Evolutionary conservation across 805 yeast genomes (phyloP).

Genomic region (Sugiyamaella floridensis): DNA sequence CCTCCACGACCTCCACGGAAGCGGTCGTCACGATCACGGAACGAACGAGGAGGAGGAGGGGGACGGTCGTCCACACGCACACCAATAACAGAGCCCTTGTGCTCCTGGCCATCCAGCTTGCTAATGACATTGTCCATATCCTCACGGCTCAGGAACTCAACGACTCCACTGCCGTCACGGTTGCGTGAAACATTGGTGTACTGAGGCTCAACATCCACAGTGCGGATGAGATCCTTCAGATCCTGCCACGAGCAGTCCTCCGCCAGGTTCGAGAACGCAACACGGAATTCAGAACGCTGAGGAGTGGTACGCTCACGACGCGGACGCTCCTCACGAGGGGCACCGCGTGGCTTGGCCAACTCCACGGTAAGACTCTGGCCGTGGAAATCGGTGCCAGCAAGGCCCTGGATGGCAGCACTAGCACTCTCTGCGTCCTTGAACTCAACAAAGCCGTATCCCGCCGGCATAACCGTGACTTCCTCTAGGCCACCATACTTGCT

Average conservation of each 20-base stretch:
- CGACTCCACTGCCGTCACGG: constrained; percentile 32
- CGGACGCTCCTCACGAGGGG: constrained; percentile 20
- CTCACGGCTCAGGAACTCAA: constrained; percentile 45
- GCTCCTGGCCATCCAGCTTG: constrained; percentile 63
- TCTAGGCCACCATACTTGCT: constrained; percentile 44
- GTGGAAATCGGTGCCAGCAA: constrained; percentile 28
- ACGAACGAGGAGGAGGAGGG: constrained; percentile 34
- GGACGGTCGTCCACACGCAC: constrained; percentile 62
- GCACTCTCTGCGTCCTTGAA: constrained; percentile 28
- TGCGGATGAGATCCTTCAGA: constrained; percentile 60
- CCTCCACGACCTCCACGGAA: constrained; percentile 23
- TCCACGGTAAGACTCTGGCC: constrained; percentile 32
- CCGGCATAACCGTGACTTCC: constrained; percentile 48
- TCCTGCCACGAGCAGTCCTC: constrained; percentile 45
- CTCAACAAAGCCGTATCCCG: constrained; percentile 32
- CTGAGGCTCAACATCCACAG: constrained; percentile 39
- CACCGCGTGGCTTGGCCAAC: constrained; percentile 29
- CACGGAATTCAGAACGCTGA: constrained; percentile 19
- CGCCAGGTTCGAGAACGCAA: constrained; percentile 23
- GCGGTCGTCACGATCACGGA: constrained; percentile 19
- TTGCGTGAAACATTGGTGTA: constrained; percentile 33
- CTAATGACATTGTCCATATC: constrained; percentile 65
- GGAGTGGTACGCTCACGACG: constrained; percentile 17
- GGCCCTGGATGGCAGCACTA: constrained; percentile 22
- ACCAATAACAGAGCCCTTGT: constrained; percentile 56